These are phyloP conservation scores for Neobulgaria alba DNA, from an alignment of 2,329 filamentous ascomycete species.

Conservation along the genomic window DNA sequence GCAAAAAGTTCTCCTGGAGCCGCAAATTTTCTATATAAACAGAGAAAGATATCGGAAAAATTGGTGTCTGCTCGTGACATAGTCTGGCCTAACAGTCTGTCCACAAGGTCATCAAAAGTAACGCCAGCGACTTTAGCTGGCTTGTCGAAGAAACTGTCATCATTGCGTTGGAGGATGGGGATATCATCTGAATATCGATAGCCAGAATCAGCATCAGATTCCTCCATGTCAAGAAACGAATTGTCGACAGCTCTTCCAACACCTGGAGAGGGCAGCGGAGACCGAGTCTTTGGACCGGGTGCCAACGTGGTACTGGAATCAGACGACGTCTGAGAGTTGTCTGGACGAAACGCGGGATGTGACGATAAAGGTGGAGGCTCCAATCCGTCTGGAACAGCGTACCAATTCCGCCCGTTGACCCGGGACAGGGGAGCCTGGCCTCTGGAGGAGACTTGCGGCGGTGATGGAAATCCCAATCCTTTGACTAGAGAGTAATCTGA, in stretches of 20 bases:
- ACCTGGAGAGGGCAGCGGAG: slow-evolving; percentile 15
- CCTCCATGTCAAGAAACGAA: slow-evolving; percentile 39
- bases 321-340: slow-evolving; percentile 16
- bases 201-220: slow-evolving; percentile 60
- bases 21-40: slow-evolving; percentile 88
- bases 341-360: slow-evolving; percentile 26
- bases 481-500: slow-evolving; percentile 58
- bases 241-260: slow-evolving; percentile 17
- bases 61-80: slow-evolving; percentile 83
- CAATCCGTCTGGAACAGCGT: slow-evolving; percentile 23
- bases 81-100: slow-evolving; percentile 73
- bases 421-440: slow-evolving; percentile 25
- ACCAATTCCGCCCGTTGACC: slow-evolving; percentile 25
- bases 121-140: slow-evolving; percentile 44
- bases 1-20: slow-evolving; percentile 70
- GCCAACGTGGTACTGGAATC: slow-evolving; percentile 7
- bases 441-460: slow-evolving; percentile 31
- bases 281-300: slow-evolving; percentile 8
- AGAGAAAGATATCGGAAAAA: slow-evolving; percentile 82
- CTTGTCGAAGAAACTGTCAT: slow-evolving; percentile 51
- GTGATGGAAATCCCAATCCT: slow-evolving; percentile 41
- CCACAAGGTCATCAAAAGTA: slow-evolving; percentile 66
- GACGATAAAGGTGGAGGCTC: slow-evolving; percentile 26
- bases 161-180: slow-evolving; percentile 56
- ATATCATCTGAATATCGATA: slow-evolving; percentile 58